Evolutionary conservation across 2,329 filamentous ascomycete genomes (phyloP).

Genomic region (Hypoxylon sp.): DNA sequence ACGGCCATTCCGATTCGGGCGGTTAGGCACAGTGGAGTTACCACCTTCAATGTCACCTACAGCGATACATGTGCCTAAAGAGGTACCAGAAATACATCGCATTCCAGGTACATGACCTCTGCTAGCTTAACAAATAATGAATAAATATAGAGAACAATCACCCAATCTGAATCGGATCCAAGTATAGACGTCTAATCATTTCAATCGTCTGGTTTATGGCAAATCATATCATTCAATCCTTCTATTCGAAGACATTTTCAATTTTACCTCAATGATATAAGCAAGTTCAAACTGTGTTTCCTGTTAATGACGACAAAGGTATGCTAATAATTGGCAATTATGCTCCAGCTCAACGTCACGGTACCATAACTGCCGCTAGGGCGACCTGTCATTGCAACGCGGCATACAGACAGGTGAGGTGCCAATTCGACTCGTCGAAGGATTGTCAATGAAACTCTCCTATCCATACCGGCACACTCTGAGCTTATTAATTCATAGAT

Average conservation of each 20-base stretch:
- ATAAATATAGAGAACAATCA: not conserved
- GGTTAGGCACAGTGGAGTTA: constrained; percentile 29
- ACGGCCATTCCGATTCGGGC: constrained; percentile 40
- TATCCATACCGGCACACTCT: not conserved
- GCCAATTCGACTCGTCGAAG: constrained; percentile 1
- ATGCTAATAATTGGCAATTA: constrained; percentile 1
- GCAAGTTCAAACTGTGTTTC: not conserved
- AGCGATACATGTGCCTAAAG: not conserved
- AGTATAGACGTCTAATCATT: constrained; percentile 2
- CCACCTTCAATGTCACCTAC: not conserved
- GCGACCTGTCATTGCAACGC: constrained; percentile 17
- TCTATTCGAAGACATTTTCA: not conserved
- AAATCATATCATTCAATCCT: not conserved
- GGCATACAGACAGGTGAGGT: constrained; percentile 5
- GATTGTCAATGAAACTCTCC: constrained; percentile 1
- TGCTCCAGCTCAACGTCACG: constrained; percentile 19
- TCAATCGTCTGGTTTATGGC: not conserved
- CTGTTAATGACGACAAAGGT: constrained; percentile 16
- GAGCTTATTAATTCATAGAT: not conserved
- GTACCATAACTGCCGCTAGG: constrained; percentile 26
- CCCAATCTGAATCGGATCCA: not conserved
- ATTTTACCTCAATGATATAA: not conserved
- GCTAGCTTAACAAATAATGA: not conserved
- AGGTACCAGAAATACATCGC: constrained; percentile 3
- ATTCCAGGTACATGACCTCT: constrained; percentile 9